Evolutionary conservation across 2,329 filamentous ascomycete genomes (phyloP).

Genomic region (Penicillium digitatum): DNA sequence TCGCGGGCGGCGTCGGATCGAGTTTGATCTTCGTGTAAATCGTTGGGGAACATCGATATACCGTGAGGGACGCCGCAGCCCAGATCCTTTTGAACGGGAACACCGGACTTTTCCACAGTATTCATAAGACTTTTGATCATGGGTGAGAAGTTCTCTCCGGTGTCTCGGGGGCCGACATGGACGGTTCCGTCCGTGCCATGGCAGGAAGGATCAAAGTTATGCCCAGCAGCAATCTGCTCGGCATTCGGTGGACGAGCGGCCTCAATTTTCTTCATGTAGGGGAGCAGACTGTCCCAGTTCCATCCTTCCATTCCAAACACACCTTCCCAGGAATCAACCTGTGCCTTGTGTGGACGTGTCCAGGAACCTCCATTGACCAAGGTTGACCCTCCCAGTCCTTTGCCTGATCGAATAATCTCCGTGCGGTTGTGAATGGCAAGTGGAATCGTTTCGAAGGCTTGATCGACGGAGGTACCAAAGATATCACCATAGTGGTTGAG

Average conservation of each 20-base stretch:
- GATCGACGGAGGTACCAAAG: conserved; percentile 25
- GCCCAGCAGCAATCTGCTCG: conserved; percentile 20
- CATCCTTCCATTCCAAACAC: conserved; percentile 46
- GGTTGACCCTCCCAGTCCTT: conserved; percentile 30
- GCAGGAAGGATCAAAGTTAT: conserved; percentile 21
- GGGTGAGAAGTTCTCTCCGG: conserved; percentile 19
- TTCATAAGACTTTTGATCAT: conserved; percentile 26
- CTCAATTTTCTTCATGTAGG: conserved; percentile 47
- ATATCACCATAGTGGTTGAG: conserved; percentile 27
- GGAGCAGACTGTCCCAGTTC: conserved; percentile 45
- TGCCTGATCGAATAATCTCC: conserved; percentile 21
- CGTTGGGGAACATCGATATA: conserved; percentile 31
- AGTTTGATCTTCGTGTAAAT: conserved; percentile 22
- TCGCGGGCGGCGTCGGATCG: conserved; percentile 29
- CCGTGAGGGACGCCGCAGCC: conserved; percentile 28
- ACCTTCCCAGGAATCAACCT: conserved; percentile 28
- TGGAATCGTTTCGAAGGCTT: conserved; percentile 15
- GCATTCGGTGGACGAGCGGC: conserved; percentile 16
- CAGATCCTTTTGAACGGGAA: conserved; percentile 21
- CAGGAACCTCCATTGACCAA: conserved; percentile 30
- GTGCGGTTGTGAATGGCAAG: conserved; percentile 22
- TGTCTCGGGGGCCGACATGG: conserved; percentile 22
- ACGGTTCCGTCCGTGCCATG: conserved; percentile 26
- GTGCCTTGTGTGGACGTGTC: conserved; percentile 28
- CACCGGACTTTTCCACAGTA: conserved; percentile 7